Evolutionary conservation across 306 rosid species (phyloP).

Genomic region (Castanopsis chinensis): DNA sequence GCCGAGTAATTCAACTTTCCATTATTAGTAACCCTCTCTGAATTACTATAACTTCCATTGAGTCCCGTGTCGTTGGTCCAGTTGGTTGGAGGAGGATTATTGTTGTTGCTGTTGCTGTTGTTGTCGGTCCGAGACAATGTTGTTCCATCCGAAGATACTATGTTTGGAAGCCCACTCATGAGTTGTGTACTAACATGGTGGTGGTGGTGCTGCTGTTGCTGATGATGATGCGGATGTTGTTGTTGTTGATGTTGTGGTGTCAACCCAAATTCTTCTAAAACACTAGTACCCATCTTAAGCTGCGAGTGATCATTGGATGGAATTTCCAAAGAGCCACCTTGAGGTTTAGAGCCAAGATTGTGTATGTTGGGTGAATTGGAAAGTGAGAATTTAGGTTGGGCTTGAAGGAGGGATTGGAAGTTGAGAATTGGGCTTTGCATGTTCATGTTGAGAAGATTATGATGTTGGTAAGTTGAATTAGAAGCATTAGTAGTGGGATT

Average conservation of each 20-base stretch:
- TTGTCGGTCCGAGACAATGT: constrained; percentile 22
- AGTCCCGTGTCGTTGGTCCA: constrained; percentile 32
- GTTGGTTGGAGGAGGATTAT: constrained; percentile 17
- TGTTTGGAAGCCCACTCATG: constrained; percentile 31
- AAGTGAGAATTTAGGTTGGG: constrained; percentile 30
- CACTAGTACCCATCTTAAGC: constrained; percentile 33
- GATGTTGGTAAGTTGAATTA: constrained; percentile 29
- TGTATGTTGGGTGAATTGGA: constrained; percentile 10
- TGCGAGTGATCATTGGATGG: constrained; percentile 21
- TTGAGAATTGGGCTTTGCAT: constrained; percentile 53
- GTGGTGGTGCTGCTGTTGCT: too few relatives aligned
- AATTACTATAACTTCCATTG: constrained; percentile 28
- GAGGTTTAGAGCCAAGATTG: constrained; percentile 22
- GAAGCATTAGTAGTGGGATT: constrained; percentile 1
- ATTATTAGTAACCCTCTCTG: constrained; percentile 18
- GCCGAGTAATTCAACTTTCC: constrained; percentile 39
- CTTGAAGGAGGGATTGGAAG: constrained; percentile 50
- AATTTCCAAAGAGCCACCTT: constrained; percentile 28
- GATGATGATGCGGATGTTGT: too few relatives aligned
- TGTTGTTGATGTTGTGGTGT: constrained; percentile 15
- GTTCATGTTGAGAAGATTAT: constrained; percentile 32
- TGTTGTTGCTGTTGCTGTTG: neutral
- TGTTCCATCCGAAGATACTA: constrained; percentile 33
- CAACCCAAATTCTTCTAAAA: constrained; percentile 52
- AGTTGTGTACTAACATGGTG: constrained; percentile 14